Conservation (phyloP, 306 rosid genomes). For the Malus asiatica region DNA sequence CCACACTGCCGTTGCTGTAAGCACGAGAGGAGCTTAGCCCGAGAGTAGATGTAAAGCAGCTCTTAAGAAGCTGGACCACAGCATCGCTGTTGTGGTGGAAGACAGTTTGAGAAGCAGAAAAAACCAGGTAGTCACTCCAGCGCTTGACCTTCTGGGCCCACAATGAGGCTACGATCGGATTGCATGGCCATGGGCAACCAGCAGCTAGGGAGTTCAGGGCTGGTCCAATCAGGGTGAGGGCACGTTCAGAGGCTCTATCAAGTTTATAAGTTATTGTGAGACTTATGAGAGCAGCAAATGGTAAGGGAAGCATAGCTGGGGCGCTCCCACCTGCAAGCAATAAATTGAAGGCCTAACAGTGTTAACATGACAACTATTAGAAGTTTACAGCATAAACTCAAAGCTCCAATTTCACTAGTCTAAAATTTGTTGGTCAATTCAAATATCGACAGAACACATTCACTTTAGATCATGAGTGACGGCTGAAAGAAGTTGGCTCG, state of each 20-base stretch:
- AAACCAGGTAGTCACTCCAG: conserved; percentile 72
- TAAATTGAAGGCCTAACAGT: conserved; percentile 6
- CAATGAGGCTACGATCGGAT: conserved; percentile 62
- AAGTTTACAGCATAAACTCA: conserved; percentile 4
- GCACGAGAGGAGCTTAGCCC: conserved; percentile 48
- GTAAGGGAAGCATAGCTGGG: conserved; percentile 80
- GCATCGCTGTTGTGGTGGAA: conserved; percentile 82
- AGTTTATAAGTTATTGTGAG: conserved; percentile 81
- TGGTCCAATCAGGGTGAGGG: conserved; percentile 58
- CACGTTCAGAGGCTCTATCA: conserved; percentile 59
- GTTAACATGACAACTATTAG: conserved; percentile 11
- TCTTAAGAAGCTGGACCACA: conserved; percentile 80
- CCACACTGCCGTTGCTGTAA: conserved; percentile 55
- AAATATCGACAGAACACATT: not conserved
- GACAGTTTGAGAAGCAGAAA: conserved; percentile 71
- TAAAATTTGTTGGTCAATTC: not conserved
- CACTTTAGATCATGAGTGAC: not conserved
- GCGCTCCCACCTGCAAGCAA: conserved; percentile 64
- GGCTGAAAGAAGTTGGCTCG: not conserved
- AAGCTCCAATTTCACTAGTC: not conserved
- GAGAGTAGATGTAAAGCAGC: conserved; percentile 83
- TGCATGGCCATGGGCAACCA: conserved; percentile 92
- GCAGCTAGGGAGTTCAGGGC: conserved; percentile 60
- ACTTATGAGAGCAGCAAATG: conserved; percentile 84
- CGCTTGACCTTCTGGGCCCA: conserved; percentile 86